phyloP scores from a whole-genome alignment of 2,329 filamentous ascomycete genomes.

The Penicillium freii region DNA sequence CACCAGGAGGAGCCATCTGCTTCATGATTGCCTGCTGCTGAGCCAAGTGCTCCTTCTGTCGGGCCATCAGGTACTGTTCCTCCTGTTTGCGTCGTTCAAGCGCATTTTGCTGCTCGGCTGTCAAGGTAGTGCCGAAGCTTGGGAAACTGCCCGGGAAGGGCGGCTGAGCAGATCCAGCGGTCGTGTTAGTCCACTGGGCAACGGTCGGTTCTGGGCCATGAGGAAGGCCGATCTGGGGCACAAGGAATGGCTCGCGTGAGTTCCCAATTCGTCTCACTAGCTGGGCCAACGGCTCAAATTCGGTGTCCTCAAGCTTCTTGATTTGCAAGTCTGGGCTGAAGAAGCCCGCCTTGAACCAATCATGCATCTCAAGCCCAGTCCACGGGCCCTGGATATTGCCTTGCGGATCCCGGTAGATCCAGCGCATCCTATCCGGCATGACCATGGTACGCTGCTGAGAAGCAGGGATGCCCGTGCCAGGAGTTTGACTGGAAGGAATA shows the following conservation, averaged over 20 bases:
- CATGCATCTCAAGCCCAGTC: constrained; percentile 97
- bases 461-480: constrained; percentile 61
- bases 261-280: constrained; percentile 95
- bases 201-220: constrained; percentile 69
- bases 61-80: constrained; percentile 94
- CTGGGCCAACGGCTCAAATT: constrained; percentile 93
- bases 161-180: constrained; percentile 67
- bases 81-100: constrained; percentile 95
- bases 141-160: constrained; percentile 93
- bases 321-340: constrained; percentile 93
- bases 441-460: constrained; percentile 85
- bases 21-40: constrained; percentile 78
- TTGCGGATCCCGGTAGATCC: constrained; percentile 96
- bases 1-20: constrained; percentile 65
- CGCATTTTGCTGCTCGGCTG: constrained; percentile 96
- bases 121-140: constrained; percentile 88
- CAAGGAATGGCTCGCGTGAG: constrained; percentile 93
- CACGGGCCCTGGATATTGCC: constrained; percentile 91
- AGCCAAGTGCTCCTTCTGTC: constrained; percentile 88
- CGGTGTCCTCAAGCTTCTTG: constrained; percentile 87
- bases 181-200: constrained; percentile 51
- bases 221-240: constrained; percentile 92
- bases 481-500: constrained; percentile 33
- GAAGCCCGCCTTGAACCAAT: constrained; percentile 99
- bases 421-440: constrained; percentile 98